Evolutionary conservation across 768 basidiomycete species (phyloP).

Genomic region (Boletus rex-veris): DNA sequence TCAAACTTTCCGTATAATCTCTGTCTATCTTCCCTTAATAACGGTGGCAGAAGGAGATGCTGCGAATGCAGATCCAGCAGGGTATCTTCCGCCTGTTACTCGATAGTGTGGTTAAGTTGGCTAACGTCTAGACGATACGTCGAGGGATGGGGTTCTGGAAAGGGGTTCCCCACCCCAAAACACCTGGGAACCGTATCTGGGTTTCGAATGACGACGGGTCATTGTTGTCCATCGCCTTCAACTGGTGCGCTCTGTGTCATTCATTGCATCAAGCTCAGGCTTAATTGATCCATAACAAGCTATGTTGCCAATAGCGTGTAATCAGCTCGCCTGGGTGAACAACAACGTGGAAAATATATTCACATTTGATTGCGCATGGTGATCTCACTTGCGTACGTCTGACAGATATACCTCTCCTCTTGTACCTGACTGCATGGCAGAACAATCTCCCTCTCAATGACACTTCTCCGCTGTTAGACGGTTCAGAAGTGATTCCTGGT

Average conservation of each 20-base stretch:
- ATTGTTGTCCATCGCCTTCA: background rate
- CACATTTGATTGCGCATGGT: constrained; percentile 2
- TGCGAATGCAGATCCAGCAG: background rate
- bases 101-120: background rate
- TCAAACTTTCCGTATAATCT: constrained; percentile 5
- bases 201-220: background rate
- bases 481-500: too few species aligned
- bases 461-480: too few species aligned
- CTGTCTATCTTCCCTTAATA: too few species aligned
- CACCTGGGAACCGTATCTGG: constrained; percentile 1
- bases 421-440: background rate
- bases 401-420: background rate
- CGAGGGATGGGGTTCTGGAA: constrained; percentile 15
- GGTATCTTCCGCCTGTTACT: background rate
- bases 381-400: constrained; percentile 7
- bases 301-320: background rate
- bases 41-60: background rate
- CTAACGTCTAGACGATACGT: constrained; percentile 7
- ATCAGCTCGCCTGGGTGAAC: too few species aligned
- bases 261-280: background rate
- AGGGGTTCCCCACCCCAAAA: constrained; percentile 4
- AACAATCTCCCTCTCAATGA: constrained; percentile 8
- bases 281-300: background rate
- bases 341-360: background rate
- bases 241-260: background rate